Evolutionary conservation across 306 rosid genomes (phyloP), one percentile per base, ranked within the genome.

Genomic region (Heteromeles arbutifolia): DNA sequence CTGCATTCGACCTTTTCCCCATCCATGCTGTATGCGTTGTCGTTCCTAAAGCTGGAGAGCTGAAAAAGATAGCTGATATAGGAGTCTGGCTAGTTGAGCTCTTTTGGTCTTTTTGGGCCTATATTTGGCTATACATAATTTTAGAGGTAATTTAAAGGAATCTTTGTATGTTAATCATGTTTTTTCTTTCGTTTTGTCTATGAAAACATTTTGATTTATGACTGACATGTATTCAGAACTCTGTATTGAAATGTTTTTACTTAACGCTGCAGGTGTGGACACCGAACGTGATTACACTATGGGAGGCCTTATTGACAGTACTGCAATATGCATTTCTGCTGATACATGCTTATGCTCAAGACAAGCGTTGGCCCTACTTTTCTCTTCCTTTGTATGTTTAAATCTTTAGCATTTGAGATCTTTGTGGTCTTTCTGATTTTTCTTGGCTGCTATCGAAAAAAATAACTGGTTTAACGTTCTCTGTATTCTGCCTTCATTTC

Each of bases 61-160:
- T 87, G 82, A 92, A 90, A 83, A 95, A 95, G 88, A 95, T 95
- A 81, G 82, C 97, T 73, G 98, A 95, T 52, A 15, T 92, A 74
- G 97, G 98, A 77, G 98, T 95, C 56, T 95, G 98, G 97, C 82
- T 95, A 34, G 97, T 95, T 85, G 98, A 95, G 82, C 86, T 95
- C 57, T 85, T 87, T 81, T 95, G 98, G 98, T 95, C 98, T 34
- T 95, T 92, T 77, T 95, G 98, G 98, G 98, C 98, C 72, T 95
- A 95, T 84, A 54, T 88, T 83, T 95, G 98, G 98, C 82, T 95
- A 57, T 95, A 95, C 75, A 92, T 95, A 64, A 95, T 95, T 84
- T 83, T 94, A 82, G 90, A 94, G 95, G 98, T 94, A 85, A 82
- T 52, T 56, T 26, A 21, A 34, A 74, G 76, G 66, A 77, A 65